Evolutionary conservation across 208 protist species (phyloP).

Genomic region (Angomonas deanei): DNA sequence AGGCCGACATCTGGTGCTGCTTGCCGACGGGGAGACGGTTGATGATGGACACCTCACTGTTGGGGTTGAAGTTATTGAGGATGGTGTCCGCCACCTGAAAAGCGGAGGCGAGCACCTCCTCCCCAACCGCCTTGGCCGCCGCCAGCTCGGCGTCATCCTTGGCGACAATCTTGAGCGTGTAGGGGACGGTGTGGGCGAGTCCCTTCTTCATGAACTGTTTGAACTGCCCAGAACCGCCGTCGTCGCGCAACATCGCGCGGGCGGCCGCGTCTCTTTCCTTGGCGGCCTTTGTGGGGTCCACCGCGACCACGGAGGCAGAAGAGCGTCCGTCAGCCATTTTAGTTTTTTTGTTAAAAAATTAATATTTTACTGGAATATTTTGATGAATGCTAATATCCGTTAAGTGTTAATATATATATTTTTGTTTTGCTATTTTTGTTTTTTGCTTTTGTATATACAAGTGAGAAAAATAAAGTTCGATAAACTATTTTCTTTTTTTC

Average conservation of each 20-base stretch:
- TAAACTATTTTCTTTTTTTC: too few species aligned
- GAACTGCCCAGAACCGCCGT: background rate
- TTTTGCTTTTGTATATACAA: too few species aligned
- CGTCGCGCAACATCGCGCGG: background rate
- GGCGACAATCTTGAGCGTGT: constrained; percentile 44
- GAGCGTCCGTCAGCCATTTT: constrained; percentile 19
- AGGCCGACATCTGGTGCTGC: constrained; percentile 51
- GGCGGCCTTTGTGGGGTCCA: constrained; percentile 29
- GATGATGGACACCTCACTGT: constrained; percentile 54
- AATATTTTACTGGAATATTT: constrained; percentile 10
- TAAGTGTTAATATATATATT: background rate
- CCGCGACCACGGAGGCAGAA: constrained; percentile 31
- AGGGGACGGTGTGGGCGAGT: constrained; percentile 70
- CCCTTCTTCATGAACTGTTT: constrained; percentile 31
- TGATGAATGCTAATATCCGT: background rate
- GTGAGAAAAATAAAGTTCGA: constrained; percentile 5
- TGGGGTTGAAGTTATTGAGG: constrained; percentile 59
- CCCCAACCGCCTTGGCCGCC: background rate
- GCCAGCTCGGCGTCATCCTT: constrained; percentile 3
- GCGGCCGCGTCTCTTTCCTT: constrained; percentile 36
- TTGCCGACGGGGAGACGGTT: constrained; percentile 35
- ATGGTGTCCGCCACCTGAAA: constrained; percentile 32
- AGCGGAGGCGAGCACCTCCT: background rate
- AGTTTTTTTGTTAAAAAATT: too few species aligned
- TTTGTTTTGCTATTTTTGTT: too few species aligned